Conservation (phyloP, 2,329 filamentous ascomycete species). For the Colletotrichum karsti region DNA sequence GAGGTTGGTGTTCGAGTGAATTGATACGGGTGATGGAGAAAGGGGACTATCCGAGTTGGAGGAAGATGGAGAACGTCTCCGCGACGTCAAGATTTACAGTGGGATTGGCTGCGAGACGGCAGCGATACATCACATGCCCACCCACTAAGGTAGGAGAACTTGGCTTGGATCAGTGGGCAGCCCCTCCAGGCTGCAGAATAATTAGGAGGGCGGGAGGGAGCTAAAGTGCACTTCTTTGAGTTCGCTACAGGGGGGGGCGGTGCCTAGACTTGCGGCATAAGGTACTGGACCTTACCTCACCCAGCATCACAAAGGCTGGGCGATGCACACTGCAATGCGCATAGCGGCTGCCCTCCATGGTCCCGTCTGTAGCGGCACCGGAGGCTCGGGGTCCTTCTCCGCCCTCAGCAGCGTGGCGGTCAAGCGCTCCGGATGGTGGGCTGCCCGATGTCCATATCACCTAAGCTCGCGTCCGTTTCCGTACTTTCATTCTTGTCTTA, state of each 20-base stretch:
- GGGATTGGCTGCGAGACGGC: neutral
- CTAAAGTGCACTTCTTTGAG: neutral
- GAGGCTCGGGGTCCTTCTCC: constrained; percentile 8
- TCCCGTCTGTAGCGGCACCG: neutral
- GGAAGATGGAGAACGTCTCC: constrained; percentile 17
- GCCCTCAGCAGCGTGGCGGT: constrained; percentile 8
- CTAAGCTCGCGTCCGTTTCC: neutral
- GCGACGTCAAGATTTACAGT: constrained; percentile 24
- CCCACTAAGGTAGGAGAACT: neutral
- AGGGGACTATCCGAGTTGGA: constrained; percentile 6
- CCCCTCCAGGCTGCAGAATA: constrained; percentile 24
- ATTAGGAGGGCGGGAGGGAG: neutral
- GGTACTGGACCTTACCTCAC: neutral
- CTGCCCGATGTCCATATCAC: neutral
- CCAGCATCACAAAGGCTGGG: neutral
- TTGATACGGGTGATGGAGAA: constrained; percentile 16
- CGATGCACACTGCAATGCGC: neutral
- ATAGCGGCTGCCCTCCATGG: neutral
- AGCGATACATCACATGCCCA: constrained; percentile 25
- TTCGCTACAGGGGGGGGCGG: neutral
- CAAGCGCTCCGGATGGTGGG: neutral
- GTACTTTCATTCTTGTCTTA: too few relatives aligned
- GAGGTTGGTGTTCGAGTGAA: neutral
- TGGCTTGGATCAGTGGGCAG: constrained; percentile 1
- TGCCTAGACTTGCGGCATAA: neutral